Evolutionary conservation across 257 asterid genomes (phyloP).

Genomic region (Solanum dulcamara): DNA sequence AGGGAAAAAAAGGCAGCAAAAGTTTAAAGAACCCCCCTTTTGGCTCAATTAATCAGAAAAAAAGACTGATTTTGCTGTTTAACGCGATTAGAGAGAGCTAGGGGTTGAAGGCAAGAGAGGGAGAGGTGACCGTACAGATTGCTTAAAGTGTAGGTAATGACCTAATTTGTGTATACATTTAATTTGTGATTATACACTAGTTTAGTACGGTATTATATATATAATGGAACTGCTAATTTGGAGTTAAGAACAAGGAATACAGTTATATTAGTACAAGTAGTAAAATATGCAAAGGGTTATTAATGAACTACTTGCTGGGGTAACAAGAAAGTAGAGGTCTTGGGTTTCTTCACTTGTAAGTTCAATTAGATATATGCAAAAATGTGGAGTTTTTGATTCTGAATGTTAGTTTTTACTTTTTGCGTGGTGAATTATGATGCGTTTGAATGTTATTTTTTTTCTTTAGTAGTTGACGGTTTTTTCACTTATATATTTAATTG

Average conservation of each 20-base stretch:
- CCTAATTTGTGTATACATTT: background rate
- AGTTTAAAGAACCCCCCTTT: background rate
- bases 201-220: background rate
- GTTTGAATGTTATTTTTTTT: background rate
- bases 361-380: background rate
- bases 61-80: background rate
- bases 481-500: background rate
- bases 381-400: background rate
- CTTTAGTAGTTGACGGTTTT: background rate
- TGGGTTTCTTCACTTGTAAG: background rate
- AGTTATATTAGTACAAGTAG: too few relatives aligned
- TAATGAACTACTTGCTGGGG: background rate
- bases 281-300: background rate
- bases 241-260: background rate
- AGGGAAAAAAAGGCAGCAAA: background rate
- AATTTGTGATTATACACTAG: background rate
- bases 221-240: background rate
- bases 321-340: background rate
- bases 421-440: background rate
- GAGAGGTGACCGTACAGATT: background rate
- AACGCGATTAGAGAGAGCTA: background rate
- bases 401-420: too few relatives aligned
- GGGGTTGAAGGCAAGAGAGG: background rate
- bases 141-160: conserved; percentile 1
- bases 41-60: background rate